Evolutionary conservation across 2,329 filamentous ascomycete species (phyloP).

Genomic region (Penicillium sp.): DNA sequence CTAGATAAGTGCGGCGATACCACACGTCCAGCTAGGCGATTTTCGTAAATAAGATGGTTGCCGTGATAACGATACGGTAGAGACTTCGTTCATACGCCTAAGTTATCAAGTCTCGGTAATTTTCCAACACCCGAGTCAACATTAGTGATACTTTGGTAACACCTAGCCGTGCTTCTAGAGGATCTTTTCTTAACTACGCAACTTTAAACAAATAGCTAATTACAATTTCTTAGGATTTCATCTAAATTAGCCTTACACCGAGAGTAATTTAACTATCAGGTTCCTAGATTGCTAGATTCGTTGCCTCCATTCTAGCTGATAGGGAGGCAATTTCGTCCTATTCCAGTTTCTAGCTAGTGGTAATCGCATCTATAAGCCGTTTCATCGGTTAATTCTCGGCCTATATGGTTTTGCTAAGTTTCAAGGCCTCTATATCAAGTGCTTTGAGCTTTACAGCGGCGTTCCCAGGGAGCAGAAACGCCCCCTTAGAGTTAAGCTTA

Average conservation of each 20-base stretch:
- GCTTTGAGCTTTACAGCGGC: neutral
- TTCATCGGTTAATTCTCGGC: no score
- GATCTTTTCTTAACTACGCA: neutral
- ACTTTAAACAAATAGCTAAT: no score
- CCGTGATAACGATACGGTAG: conserved; percentile 7
- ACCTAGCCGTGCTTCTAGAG: no score
- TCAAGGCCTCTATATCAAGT: neutral
- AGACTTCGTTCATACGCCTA: conserved; percentile 1
- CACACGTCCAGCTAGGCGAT: conserved; percentile 5
- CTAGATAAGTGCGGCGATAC: conserved; percentile 5
- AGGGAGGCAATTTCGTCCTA: no score
- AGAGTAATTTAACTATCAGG: no score
- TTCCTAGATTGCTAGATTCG: no score
- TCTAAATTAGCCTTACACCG: no score
- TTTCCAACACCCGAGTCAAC: neutral
- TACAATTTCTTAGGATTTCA: no score
- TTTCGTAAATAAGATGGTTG: conserved; percentile 7
- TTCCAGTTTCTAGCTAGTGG: no score
- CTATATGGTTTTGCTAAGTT: neutral
- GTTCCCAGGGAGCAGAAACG: neutral
- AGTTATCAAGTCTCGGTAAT: conserved; percentile 8
- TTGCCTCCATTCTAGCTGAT: no score
- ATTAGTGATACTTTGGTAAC: fast-evolving
- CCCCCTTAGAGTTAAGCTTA: neutral
- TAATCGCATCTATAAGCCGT: no score